A percentile compares a stretch with the other conserved stretches of the same genome.
Evolutionary conservation across 257 asterid genomes (phyloP).

Genomic region (Solanum arcanum): DNA sequence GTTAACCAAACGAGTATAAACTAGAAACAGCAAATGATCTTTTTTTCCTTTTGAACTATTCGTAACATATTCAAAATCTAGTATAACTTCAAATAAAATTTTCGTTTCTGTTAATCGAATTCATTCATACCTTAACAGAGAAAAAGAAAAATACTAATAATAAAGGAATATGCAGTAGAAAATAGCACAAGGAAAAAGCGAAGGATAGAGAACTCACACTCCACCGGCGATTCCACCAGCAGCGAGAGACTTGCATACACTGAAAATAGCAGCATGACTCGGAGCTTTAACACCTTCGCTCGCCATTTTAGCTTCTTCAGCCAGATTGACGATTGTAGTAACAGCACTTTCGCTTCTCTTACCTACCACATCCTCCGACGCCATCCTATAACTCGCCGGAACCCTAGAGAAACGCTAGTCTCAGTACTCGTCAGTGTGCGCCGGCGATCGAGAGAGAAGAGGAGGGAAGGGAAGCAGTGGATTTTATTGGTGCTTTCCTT

Average conservation of each 20-base stretch:
- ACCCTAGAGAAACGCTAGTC: neutral
- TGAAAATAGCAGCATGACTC: conserved; percentile 40
- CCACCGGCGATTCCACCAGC: conserved; percentile 99
- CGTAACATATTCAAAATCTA: neutral
- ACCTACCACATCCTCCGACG: conserved; percentile 79
- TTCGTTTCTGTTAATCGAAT: neutral
- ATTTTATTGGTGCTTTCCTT: neutral
- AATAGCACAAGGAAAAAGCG: neutral
- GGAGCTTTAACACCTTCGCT: conserved; percentile 75
- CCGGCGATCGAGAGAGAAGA: neutral
- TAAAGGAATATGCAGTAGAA: neutral
- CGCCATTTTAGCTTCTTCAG: conserved; percentile 90
- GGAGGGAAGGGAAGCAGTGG: neutral
- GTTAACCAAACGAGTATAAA: neutral
- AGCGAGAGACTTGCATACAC: conserved; percentile 71
- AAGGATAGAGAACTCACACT: conserved; percentile 41
- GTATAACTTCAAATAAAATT: neutral
- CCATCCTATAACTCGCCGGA: conserved; percentile 25
- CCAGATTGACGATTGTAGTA: conserved; percentile 72
- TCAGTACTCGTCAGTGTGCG: neutral
- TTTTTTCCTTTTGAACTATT: neutral
- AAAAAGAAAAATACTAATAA: neutral
- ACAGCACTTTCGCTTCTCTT: conserved; percentile 78
- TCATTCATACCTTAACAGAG: neutral
- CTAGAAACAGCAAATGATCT: neutral